Evolutionary conservation across 2,329 filamentous ascomycete species (phyloP), one percentile per base, ranked within the genome.

Genomic region (Pyrenophora teres): DNA sequence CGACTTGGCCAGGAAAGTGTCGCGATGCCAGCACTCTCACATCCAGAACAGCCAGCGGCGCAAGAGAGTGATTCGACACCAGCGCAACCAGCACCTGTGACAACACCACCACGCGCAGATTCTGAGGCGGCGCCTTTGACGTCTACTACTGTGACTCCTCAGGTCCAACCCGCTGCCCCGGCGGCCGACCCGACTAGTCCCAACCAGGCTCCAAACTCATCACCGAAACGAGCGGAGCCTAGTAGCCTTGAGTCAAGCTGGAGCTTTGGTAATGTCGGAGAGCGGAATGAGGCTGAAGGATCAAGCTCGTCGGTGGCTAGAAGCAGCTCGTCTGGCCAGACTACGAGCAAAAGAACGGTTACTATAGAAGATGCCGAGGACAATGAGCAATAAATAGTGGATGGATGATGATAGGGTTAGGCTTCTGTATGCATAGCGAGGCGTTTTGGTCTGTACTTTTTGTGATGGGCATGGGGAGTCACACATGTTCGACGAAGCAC

Each of bases 161-260:
- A 50, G 40, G 19, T 35, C 3, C 52, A 47, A 10, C 35, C 59
- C 37, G 44, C 36, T 6, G 37, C 48, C 9, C 46, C 49, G 13
- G 40, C 46, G 32, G 15, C 48, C 21, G 23, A 52, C 23, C 37
- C 47, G 41, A 40, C 49, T 30, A 38, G 49, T 32, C 13, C 56
- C 40, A 50, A 15, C 19, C 40, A 55, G 27, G 35, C 43, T n/a
- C 41, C 54, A 32, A 52, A 27, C 31, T 47, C 62, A 15, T 62
- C 68, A 5, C 60, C 65, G 7, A 69, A 67, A 40, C 27, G 54
- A 39, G 63, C 54, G 12, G 69, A 70, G 40, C 62, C 66, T 13
- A 69, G 59, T 41, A 69, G 64, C 3, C 59, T 73, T 3, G 69
- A 64, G 32, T 74, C 71, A 16, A 72, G 71, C 39, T 73, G 70